Base-by-base conservation (phyloP, 352 stramenopile species). In the Globisporangium uncinulatum region DNA sequence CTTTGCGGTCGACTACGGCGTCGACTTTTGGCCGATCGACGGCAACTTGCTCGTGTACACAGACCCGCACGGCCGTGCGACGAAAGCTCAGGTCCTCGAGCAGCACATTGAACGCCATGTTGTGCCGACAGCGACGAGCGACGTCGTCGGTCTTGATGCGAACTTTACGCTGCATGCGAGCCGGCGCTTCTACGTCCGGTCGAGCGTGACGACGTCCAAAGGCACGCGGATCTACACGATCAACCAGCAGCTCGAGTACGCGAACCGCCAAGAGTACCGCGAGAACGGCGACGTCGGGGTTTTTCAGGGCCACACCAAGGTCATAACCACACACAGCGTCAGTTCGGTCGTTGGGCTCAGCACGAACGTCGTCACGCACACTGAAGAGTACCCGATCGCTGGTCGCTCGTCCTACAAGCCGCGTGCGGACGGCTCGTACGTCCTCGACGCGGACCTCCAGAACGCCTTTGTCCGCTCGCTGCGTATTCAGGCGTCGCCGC, bases 21-120 rank as follows among this genome's bases (percentile, higher is more conserved):
- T 82, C n/a, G 73, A 80, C 49, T 87, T 86, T 54, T 89, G 79
- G 79, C 64, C 78, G 36, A 82, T 85, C 46, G 76, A 85, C 50
- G 79, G 73, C 20, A 89, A 83, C 47, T 52, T 89, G 29, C 56
- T 89, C 41, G 63, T 80, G 15, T 89, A 79, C 59, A 54, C 76
- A 37, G 79, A 87, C 55, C 52, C 57, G 8, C 32, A 52, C 32
- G 73, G 74, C 46, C 63, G 53, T 11, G 66, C 61, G n/a, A 89
- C 76, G 11, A 49, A 63, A 9, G 74, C 70, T 4, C 51, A 61
- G 39, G 56, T 83, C 39, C 57, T 87, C 2, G 46, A 67, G 41
- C 65, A 83, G 54, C 56, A 55, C n/a, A 49, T 83, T 14, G 54
- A 63, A 4, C 29, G 63, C 42, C 51, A 62, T 34, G 59, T 80